A percentile compares a stretch with the other conserved stretches of the same genome.
These are phyloP conservation scores for Neonectria coccinea DNA, from an alignment of 2,329 filamentous ascomycete genomes.

Conservation along the genomic window DNA sequence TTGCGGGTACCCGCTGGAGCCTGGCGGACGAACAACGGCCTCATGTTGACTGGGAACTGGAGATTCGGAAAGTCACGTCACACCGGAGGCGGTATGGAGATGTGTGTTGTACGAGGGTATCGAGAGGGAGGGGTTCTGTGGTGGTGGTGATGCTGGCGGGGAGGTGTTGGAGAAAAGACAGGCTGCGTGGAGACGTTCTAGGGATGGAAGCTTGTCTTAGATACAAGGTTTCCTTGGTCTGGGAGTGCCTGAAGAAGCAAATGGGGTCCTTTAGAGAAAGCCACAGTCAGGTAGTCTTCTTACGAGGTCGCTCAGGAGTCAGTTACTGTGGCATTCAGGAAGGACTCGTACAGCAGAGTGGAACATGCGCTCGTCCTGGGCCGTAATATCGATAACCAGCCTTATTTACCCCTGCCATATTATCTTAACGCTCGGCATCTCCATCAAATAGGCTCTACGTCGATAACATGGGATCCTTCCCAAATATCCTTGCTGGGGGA, in stretches of 20 bases:
- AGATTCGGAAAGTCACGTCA: not conserved
- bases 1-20: not conserved
- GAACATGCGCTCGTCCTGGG: not conserved
- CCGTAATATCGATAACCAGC: not conserved
- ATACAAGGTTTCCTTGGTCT: not conserved
- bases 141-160: not conserved
- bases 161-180: not conserved
- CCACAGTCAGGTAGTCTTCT: not conserved
- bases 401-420: not conserved
- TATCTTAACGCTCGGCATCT: not conserved
- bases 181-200: not conserved
- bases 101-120: not conserved
- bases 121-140: not conserved
- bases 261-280: too few species aligned
- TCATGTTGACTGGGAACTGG: not conserved
- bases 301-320: not conserved
- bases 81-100: not conserved
- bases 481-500: too few species aligned
- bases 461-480: not conserved
- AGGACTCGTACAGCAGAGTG: not conserved
- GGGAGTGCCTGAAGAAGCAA: not conserved
- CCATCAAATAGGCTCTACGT: not conserved
- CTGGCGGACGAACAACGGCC: conserved; percentile 2
- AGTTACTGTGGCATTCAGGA: not conserved
- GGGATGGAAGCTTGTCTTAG: not conserved